phyloP scores from a whole-genome alignment of 345 rosid genomes.

The Eutrema japonicum region DNA sequence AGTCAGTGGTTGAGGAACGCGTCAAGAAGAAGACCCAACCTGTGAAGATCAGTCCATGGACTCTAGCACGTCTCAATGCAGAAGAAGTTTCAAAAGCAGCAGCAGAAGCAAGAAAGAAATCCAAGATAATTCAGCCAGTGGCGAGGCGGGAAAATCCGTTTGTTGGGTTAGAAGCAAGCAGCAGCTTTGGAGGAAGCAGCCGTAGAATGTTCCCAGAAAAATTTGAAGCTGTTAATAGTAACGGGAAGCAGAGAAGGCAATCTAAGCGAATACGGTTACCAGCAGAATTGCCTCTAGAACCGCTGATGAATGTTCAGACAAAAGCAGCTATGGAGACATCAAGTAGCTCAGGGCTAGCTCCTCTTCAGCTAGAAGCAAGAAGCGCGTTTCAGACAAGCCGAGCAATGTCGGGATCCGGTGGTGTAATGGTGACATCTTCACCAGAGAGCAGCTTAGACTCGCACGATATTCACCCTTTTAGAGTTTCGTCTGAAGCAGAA shows the following conservation, averaged over 20 bases:
- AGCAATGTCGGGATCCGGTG: constrained; percentile 79
- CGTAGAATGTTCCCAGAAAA: constrained; percentile 68
- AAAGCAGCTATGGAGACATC: constrained; percentile 68
- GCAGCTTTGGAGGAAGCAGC: constrained; percentile 83
- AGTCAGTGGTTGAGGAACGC: constrained; percentile 61
- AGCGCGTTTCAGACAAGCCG: constrained; percentile 93
- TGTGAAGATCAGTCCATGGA: constrained; percentile 96
- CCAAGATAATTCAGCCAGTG: constrained; percentile 86
- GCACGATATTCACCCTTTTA: constrained; percentile 86
- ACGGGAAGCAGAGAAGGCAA: constrained; percentile 52
- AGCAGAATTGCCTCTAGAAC: constrained; percentile 72
- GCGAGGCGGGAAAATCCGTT: constrained; percentile 57
- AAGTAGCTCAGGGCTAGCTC: constrained; percentile 73
- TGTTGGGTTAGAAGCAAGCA: constrained; percentile 57
- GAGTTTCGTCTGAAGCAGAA: constrained; percentile 80
- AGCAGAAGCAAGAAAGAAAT: constrained; percentile 92
- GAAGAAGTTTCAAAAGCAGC: constrained; percentile 97
- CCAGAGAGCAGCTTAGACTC: constrained; percentile 98
- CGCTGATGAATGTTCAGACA: constrained; percentile 49
- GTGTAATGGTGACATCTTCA: constrained; percentile 72
- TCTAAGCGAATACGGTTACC: constrained; percentile 77
- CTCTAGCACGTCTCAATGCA: constrained; percentile 84
- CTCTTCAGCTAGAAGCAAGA: constrained; percentile 92
- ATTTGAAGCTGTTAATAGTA: constrained; percentile 53
- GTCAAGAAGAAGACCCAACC: constrained; percentile 69